These are phyloP conservation scores for Plectosphaerella sp. DNA, from an alignment of 2,329 filamentous ascomycete species.

Conservation along the genomic window DNA sequence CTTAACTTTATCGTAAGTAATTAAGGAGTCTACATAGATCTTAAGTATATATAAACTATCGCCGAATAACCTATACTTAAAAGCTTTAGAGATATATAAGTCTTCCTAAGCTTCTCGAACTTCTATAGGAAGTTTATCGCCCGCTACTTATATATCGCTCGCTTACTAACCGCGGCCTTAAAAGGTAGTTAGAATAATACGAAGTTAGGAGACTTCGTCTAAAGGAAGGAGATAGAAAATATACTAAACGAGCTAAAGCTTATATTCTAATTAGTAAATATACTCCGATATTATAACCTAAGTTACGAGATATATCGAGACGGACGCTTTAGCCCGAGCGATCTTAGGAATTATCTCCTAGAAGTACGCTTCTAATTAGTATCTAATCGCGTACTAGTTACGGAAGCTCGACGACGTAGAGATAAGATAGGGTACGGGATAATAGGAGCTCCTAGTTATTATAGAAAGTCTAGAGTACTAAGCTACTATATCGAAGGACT, in stretches of 20 bases:
- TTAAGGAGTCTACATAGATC: not conserved
- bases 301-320: too few relatives aligned
- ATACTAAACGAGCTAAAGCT: not conserved
- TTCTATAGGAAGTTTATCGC: constrained; percentile 11
- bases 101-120: constrained; percentile 8
- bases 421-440: too few relatives aligned
- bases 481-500: too few relatives aligned
- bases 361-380: too few relatives aligned
- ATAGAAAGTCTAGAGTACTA: too few relatives aligned
- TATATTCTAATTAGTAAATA: too few relatives aligned
- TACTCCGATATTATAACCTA: too few relatives aligned
- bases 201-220: not conserved
- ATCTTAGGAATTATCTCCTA: too few relatives aligned
- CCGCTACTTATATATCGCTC: constrained; percentile 1
- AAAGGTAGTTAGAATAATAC: not conserved
- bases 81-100: constrained; percentile 3
- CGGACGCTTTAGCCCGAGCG: too few relatives aligned
- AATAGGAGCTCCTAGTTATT: too few relatives aligned
- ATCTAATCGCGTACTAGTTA: too few relatives aligned
- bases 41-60: constrained; percentile 1
- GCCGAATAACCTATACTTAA: not conserved
- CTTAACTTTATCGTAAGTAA: constrained; percentile 5
- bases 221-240: not conserved
- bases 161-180: not conserved
- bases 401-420: too few relatives aligned